Percentiles rank a stretch among this genome's conserved stretches.
These are phyloP conservation scores for Stramenopiles sp. DNA, from an alignment of 352 stramenopile species.

Conservation along the genomic window DNA sequence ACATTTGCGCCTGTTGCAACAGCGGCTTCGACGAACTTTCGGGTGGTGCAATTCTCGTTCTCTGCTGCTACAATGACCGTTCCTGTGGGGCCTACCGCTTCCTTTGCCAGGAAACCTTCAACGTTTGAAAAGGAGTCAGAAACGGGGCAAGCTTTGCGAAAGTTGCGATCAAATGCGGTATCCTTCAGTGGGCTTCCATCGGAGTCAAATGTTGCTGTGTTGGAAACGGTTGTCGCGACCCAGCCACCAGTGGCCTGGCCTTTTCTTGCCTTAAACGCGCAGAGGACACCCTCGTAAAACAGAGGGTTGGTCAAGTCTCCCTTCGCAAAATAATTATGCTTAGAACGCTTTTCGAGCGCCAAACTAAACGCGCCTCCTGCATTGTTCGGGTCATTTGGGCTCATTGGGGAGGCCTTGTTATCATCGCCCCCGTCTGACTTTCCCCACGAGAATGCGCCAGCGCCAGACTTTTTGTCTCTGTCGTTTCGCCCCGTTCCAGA, in stretches of 20 bases:
- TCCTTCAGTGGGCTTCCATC: background rate
- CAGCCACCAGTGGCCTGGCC: background rate
- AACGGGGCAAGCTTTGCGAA: background rate
- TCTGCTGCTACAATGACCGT: background rate
- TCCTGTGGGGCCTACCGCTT: background rate
- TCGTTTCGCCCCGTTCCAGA: background rate
- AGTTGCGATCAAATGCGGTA: background rate
- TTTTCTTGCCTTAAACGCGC: background rate
- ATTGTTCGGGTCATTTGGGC: background rate
- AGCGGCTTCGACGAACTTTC: background rate
- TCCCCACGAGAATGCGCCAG: background rate
- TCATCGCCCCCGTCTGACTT: background rate
- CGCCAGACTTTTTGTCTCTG: background rate
- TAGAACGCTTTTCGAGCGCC: background rate
- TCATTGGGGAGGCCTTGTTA: background rate
- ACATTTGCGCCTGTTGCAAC: background rate
- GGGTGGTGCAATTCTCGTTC: background rate
- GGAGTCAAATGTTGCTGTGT: background rate
- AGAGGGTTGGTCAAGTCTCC: background rate
- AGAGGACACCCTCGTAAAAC: background rate
- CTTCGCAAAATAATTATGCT: background rate
- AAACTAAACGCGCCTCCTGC: background rate
- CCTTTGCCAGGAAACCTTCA: background rate
- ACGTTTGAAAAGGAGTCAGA: background rate
- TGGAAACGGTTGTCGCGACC: background rate